These are phyloP conservation scores for Plectosphaerella sp. DNA, from an alignment of 2,329 filamentous ascomycete genomes.

Conservation along the genomic window DNA sequence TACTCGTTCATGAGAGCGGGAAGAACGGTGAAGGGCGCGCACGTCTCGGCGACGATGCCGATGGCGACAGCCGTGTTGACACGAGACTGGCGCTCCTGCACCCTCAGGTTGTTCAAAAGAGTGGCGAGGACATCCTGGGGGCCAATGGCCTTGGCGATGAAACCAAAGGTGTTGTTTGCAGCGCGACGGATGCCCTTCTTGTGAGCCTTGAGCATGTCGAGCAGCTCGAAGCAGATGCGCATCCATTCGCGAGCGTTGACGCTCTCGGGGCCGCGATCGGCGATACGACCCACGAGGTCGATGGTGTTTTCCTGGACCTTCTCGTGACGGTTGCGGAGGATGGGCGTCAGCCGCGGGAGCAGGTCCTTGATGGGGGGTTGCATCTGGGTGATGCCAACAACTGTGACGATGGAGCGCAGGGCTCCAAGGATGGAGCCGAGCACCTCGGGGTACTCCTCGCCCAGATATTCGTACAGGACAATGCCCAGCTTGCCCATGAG, in stretches of 20 bases:
- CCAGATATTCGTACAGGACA: conserved; percentile 95
- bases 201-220: conserved; percentile 99
- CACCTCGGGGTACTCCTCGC: conserved; percentile 97
- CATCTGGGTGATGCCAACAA: conserved; percentile 97
- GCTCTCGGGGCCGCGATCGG: conserved; percentile 91
- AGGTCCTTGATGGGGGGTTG: conserved; percentile 96
- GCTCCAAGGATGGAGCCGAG: conserved; percentile 94
- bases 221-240: conserved; percentile 97
- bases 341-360: conserved; percentile 91
- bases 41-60: conserved; percentile 97
- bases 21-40: conserved; percentile 96
- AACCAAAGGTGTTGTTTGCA: conserved; percentile 99
- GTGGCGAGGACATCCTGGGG: conserved; percentile 96
- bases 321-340: conserved; percentile 95
- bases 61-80: conserved; percentile 98
- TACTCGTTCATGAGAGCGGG: conserved; percentile 99
- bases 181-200: conserved; percentile 98
- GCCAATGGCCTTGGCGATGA: conserved; percentile 98
- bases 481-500: conserved; percentile 93
- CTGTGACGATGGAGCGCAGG: conserved; percentile 91
- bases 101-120: conserved; percentile 90
- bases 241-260: conserved; percentile 99
- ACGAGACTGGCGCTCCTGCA: conserved; percentile 95
- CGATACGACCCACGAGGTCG: conserved; percentile 94
- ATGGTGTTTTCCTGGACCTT: conserved; percentile 99